These are phyloP conservation scores for Monilinia fructigena DNA, from an alignment of 2,329 filamentous ascomycete genomes.

Conservation along the genomic window DNA sequence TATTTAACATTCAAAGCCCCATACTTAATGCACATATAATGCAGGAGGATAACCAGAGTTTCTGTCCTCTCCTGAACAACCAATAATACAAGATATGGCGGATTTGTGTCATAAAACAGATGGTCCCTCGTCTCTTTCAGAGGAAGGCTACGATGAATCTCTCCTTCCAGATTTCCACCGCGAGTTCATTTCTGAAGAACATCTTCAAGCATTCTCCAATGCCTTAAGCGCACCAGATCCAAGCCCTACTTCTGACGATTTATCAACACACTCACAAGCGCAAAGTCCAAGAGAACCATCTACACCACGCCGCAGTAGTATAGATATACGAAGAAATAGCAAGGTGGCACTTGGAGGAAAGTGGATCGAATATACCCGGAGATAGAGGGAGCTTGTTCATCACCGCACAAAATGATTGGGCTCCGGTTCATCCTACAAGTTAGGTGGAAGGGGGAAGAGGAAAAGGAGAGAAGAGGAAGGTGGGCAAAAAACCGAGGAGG, in stretches of 20 bases:
- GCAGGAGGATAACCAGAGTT: conserved; percentile 6
- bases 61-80: conserved; percentile 9
- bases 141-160: conserved; percentile 65
- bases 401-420: conserved; percentile 93
- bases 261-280: conserved; percentile 23
- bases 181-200: conserved; percentile 71
- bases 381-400: conserved; percentile 55
- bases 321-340: conserved; percentile 25
- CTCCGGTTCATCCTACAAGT: conserved; percentile 63
- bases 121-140: conserved; percentile 57
- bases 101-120: conserved; percentile 44
- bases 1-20: conserved; percentile 7
- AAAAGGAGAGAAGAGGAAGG: conserved; percentile 42
- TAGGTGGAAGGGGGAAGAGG: conserved; percentile 40
- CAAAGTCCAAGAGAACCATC: conserved; percentile 23
- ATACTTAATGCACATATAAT: conserved; percentile 20
- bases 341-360: conserved; percentile 23
- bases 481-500: conserved; percentile 41
- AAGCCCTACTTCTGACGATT: conserved; percentile 60
- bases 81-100: conserved; percentile 34
- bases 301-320: conserved; percentile 25
- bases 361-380: conserved; percentile 20
- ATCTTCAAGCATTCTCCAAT: conserved; percentile 74
- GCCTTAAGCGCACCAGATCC: conserved; percentile 81
- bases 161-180: conserved; percentile 75